Evolutionary conservation across 2,329 filamentous ascomycete species (phyloP).

Genomic region (Fusarium nodosum): DNA sequence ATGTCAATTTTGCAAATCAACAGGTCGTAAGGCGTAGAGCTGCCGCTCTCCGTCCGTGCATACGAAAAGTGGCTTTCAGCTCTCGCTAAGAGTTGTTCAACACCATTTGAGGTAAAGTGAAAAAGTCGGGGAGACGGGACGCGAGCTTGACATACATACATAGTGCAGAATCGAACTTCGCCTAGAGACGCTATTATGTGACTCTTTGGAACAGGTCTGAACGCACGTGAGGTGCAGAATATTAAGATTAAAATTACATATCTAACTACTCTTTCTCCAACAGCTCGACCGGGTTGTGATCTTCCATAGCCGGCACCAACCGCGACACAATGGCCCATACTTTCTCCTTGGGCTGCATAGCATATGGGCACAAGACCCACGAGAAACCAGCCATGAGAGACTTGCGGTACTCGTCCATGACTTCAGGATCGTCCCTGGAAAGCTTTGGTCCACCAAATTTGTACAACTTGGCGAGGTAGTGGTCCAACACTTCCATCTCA

Average conservation of each 20-base stretch:
- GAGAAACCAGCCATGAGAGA: constrained; percentile 8
- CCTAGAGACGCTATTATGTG: not conserved
- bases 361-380: constrained; percentile 8
- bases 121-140: not conserved
- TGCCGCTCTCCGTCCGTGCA: not conserved
- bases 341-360: constrained; percentile 21
- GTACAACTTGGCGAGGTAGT: constrained; percentile 19
- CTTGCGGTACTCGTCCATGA: constrained; percentile 13
- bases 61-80: not conserved
- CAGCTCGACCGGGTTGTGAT: constrained; percentile 16
- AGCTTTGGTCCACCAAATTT: constrained; percentile 6
- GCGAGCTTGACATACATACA: too few species aligned
- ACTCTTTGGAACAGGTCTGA: accelerated
- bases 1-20: not conserved
- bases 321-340: constrained; percentile 18
- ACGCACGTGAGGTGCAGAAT: not conserved
- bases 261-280: not conserved
- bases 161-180: not conserved
- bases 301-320: constrained; percentile 24
- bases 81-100: not conserved
- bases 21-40: not conserved
- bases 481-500: constrained; percentile 22
- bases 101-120: not conserved
- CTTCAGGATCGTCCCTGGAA: constrained; percentile 6
- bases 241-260: not conserved